These are phyloP conservation scores for Talaromyces sp. DNA, from an alignment of 2,329 filamentous ascomycete genomes.

Conservation along the genomic window DNA sequence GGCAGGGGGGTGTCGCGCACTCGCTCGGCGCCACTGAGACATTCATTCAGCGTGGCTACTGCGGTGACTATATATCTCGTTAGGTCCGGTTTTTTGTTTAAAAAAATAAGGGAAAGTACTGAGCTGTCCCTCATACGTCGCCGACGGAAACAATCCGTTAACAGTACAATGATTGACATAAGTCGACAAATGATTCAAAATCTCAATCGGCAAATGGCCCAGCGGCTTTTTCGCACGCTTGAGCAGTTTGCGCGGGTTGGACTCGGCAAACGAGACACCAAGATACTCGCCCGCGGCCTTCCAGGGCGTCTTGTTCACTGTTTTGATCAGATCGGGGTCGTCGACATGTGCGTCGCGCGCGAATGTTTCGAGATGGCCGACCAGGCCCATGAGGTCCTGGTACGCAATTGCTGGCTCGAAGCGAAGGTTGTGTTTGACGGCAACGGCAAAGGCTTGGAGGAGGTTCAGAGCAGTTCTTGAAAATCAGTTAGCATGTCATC, in stretches of 20 bases:
- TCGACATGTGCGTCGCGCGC: slow-evolving; percentile 53
- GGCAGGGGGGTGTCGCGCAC: slow-evolving; percentile 79
- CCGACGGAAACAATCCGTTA: slow-evolving; percentile 33
- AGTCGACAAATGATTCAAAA: slow-evolving; percentile 66
- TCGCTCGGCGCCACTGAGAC: slow-evolving; percentile 67
- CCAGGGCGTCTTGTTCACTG: slow-evolving; percentile 49
- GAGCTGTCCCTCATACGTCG: slow-evolving; percentile 34
- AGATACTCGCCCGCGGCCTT: slow-evolving; percentile 68
- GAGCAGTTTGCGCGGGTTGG: slow-evolving; percentile 72
- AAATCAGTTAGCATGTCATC: background rate
- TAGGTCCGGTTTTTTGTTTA: slow-evolving; percentile 7
- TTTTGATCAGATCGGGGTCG: slow-evolving; percentile 32
- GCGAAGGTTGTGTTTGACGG: slow-evolving; percentile 76
- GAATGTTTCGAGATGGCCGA: slow-evolving; percentile 71
- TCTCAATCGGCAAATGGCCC: slow-evolving; percentile 79
- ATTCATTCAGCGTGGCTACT: slow-evolving; percentile 64
- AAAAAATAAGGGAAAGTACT: slow-evolving; percentile 20
- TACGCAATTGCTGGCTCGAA: slow-evolving; percentile 80
- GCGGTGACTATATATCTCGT: slow-evolving; percentile 45
- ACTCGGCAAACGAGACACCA: slow-evolving; percentile 69
- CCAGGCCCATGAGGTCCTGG: slow-evolving; percentile 64
- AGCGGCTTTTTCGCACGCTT: slow-evolving; percentile 69
- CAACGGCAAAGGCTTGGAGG: slow-evolving; percentile 69
- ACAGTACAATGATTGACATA: slow-evolving; percentile 60
- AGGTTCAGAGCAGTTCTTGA: slow-evolving; percentile 65